These are phyloP conservation scores for Celoporthe dispersa DNA, from an alignment of 2,329 filamentous ascomycete genomes.

Conservation along the genomic window DNA sequence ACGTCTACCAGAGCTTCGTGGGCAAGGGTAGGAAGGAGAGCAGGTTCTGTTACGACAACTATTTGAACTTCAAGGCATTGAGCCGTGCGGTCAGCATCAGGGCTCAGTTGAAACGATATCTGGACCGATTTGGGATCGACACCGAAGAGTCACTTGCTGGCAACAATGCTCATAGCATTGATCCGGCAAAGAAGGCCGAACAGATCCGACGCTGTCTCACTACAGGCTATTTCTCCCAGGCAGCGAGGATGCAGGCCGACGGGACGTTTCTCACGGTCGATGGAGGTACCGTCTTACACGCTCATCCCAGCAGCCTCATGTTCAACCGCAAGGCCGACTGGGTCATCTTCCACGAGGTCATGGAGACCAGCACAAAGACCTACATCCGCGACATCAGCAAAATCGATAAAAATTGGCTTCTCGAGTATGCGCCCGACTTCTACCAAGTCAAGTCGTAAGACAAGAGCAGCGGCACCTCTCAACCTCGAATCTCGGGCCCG, in stretches of 20 bases:
- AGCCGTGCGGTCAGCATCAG: conserved; percentile 82
- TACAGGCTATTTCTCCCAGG: conserved; percentile 89
- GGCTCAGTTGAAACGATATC: conserved; percentile 81
- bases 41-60: conserved; percentile 85
- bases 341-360: conserved; percentile 93
- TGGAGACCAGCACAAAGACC: conserved; percentile 86
- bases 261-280: conserved; percentile 87
- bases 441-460: conserved; percentile 62
- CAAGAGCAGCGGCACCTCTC: not conserved
- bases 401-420: conserved; percentile 89
- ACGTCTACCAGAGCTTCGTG: conserved; percentile 89
- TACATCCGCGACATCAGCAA: conserved; percentile 93
- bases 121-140: conserved; percentile 81
- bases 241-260: conserved; percentile 91
- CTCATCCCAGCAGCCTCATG: conserved; percentile 90
- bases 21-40: conserved; percentile 81
- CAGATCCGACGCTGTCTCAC: conserved; percentile 84
- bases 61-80: conserved; percentile 86
- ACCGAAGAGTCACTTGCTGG: conserved; percentile 65
- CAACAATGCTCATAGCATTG: conserved; percentile 33
- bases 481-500: not conserved
- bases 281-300: conserved; percentile 76
- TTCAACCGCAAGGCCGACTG: conserved; percentile 97
- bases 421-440: conserved; percentile 86
- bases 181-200: conserved; percentile 57